A percentile compares a stretch with the other conserved stretches of the same genome.
Conservation (phyloP, 225 moss, liverwort and hornwort genomes). For the Antitrichia curtipendula region DNA sequence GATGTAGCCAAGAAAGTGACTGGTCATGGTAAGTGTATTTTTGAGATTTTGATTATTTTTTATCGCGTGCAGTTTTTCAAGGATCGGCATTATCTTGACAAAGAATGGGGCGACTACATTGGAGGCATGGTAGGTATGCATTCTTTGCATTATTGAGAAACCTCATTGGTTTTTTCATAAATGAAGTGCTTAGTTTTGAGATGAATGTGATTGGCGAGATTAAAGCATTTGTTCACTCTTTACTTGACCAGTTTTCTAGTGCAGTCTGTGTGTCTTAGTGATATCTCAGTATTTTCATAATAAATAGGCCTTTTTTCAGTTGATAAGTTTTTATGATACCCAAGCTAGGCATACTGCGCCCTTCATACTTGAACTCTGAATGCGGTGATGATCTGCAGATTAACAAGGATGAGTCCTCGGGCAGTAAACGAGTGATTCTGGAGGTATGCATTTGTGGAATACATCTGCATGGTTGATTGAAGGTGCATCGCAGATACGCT, state of each 20-base stretch:
- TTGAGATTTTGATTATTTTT: neutral
- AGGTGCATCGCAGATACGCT: neutral
- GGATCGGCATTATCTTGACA: slow-evolving; percentile 97
- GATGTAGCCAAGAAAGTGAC: neutral
- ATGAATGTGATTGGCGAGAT: neutral
- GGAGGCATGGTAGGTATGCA: slow-evolving; percentile 56
- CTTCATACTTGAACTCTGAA: neutral
- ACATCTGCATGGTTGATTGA: neutral
- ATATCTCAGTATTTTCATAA: neutral
- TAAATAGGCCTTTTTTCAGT: neutral
- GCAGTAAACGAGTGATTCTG: slow-evolving; percentile 16
- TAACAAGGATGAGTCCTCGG: neutral
- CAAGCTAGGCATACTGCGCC: neutral
- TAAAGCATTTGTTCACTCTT: neutral
- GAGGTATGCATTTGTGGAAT: slow-evolving; percentile 19
- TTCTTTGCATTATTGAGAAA: neutral
- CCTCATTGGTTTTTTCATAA: neutral
- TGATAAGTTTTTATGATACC: neutral
- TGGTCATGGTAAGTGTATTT: neutral
- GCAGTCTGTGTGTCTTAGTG: neutral
- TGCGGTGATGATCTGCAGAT: slow-evolving; percentile 13
- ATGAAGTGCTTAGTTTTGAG: neutral
- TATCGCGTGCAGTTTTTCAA: slow-evolving; percentile 74
- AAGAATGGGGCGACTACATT: slow-evolving; percentile 96
- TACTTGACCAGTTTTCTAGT: neutral